Conservation (phyloP, 2,329 filamentous ascomycete genomes). For the Microsporum ferrugineum region DNA sequence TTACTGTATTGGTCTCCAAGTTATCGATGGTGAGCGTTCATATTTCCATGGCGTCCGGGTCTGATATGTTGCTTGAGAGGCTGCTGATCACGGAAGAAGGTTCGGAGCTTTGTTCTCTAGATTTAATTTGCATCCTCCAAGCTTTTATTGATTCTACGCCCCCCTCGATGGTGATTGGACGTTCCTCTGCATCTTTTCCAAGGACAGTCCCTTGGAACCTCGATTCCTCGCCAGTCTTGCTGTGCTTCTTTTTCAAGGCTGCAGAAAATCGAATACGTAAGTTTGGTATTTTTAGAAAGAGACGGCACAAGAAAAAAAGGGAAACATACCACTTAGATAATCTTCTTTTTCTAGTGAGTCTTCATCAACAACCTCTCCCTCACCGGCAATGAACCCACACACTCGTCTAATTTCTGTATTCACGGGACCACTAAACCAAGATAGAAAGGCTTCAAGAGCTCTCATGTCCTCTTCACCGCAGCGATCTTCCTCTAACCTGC, state of each 20-base stretch:
- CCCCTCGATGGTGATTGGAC: slow-evolving; percentile 66
- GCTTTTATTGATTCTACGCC: slow-evolving; percentile 57
- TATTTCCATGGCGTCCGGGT: slow-evolving; percentile 28
- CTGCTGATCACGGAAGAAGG: slow-evolving; percentile 31
- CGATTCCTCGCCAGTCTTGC: slow-evolving; percentile 75
- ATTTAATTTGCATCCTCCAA: slow-evolving; percentile 42
- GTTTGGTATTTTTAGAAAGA: slow-evolving; percentile 7
- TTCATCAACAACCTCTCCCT: slow-evolving; percentile 39
- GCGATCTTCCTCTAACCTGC: slow-evolving; percentile 58
- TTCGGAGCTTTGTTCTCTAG: slow-evolving; percentile 22
- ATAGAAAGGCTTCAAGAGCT: slow-evolving; percentile 65
- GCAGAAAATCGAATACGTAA: background rate
- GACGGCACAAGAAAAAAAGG: background rate
- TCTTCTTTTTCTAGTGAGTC: slow-evolving; percentile 52
- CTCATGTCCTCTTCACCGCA: slow-evolving; percentile 61
- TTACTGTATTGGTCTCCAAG: background rate
- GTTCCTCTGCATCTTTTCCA: slow-evolving; percentile 60
- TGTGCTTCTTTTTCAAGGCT: slow-evolving; percentile 86
- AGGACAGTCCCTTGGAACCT: slow-evolving; percentile 77
- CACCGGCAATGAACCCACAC: slow-evolving; percentile 56
- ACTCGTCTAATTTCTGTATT: slow-evolving; percentile 74
- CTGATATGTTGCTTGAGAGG: slow-evolving; percentile 30
- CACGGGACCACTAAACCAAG: slow-evolving; percentile 63
- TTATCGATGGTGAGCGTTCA: slow-evolving; percentile 13
- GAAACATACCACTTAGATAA: slow-evolving; percentile 51